Percentiles rank a stretch among this genome's conserved stretches.
These are phyloP conservation scores for Hyaloscypha hepaticicola DNA, from an alignment of 495 filamentous ascomycete genomes.

Conservation along the genomic window DNA sequence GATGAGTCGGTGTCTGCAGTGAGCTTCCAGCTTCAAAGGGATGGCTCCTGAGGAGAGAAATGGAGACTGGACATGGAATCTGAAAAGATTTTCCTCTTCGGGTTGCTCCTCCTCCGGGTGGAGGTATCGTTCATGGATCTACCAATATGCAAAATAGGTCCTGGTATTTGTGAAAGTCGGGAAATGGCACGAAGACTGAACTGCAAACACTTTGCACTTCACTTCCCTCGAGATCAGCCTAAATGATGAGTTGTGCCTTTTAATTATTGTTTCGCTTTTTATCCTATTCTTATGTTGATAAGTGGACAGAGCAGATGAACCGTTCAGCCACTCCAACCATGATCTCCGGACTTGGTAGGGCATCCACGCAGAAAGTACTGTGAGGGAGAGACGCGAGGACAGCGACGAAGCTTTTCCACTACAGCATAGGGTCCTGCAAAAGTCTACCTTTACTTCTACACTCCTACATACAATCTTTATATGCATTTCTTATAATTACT, in stretches of 20 bases:
- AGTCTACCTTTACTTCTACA: background rate
- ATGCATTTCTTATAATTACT: background rate
- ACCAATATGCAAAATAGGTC: background rate
- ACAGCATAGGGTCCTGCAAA: background rate
- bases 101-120: background rate
- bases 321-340: background rate
- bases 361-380: background rate
- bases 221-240: background rate
- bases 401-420: conserved; percentile 2
- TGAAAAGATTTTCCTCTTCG: background rate
- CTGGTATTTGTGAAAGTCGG: background rate
- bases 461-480: conserved; percentile 5
- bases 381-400: conserved; percentile 5
- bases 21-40: background rate
- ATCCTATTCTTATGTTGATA: background rate
- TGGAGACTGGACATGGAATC: background rate
- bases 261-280: background rate
- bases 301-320: background rate
- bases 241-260: background rate
- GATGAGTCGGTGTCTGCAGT: background rate
- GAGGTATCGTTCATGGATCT: background rate
- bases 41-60: background rate
- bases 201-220: background rate
- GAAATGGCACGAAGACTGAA: background rate
- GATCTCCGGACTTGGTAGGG: conserved; percentile 1